These are phyloP conservation scores for Polygonum maritimum DNA, from an alignment of 148 eudicot species.

Conservation along the genomic window DNA sequence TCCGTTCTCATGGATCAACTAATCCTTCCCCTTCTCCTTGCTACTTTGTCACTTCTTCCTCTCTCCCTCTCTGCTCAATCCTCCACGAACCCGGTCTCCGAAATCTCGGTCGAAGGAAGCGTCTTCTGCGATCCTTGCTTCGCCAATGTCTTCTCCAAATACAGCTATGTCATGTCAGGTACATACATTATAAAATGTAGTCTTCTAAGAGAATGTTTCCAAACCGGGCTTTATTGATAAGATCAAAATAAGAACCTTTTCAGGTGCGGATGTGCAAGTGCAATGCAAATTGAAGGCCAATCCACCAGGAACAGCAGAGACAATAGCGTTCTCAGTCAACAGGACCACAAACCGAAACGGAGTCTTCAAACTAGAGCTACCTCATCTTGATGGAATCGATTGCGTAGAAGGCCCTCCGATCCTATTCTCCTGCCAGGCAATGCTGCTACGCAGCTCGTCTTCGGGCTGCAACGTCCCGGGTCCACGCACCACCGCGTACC, in stretches of 20 bases:
- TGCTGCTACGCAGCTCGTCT: slow-evolving; percentile 35
- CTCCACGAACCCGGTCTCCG: slow-evolving; percentile 19
- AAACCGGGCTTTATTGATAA: not conserved
- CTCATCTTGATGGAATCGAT: slow-evolving; percentile 55
- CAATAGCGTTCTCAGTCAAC: slow-evolving; percentile 50
- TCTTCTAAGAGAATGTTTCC: no score
- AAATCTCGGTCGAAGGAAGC: slow-evolving; percentile 51
- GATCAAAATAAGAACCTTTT: not conserved
- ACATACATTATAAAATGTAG: slow-evolving; percentile 3
- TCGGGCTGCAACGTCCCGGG: slow-evolving; percentile 40
- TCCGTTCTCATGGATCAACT: slow-evolving; percentile 26
- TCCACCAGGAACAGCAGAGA: slow-evolving; percentile 44
- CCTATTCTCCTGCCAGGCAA: slow-evolving; percentile 52
- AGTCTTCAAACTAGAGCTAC: slow-evolving; percentile 56
- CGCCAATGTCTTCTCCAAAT: slow-evolving; percentile 35
- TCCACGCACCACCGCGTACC: slow-evolving; percentile 31
- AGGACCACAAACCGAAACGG: slow-evolving; percentile 53
- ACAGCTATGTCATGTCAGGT: slow-evolving; percentile 83
- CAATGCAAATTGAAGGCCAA: slow-evolving; percentile 56
- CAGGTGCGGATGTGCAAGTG: slow-evolving; percentile 67
- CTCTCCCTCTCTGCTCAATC: slow-evolving; percentile 21
- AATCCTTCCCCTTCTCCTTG: slow-evolving; percentile 23
- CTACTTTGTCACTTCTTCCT: slow-evolving; percentile 16
- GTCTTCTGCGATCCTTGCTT: slow-evolving; percentile 71
- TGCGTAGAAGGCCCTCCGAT: slow-evolving; percentile 52